Percentiles rank a stretch among this genome's conserved stretches.
Evolutionary conservation across 2,329 filamentous ascomycete species (phyloP).

Genomic region (Hawksworthiomyces lignivorus): DNA sequence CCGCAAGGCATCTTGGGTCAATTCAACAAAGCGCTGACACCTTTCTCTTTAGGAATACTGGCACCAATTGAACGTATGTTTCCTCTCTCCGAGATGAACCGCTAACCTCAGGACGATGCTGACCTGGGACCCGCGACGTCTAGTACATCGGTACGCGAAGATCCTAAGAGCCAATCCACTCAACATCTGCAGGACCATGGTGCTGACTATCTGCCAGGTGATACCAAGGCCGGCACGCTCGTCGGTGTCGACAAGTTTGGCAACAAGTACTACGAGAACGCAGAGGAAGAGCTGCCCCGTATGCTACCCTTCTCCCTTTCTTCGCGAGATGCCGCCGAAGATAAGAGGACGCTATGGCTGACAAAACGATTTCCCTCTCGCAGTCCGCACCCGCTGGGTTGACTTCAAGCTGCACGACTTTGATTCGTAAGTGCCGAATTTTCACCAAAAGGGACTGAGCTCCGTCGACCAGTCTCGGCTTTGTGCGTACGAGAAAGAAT

Average conservation of each 20-base stretch:
- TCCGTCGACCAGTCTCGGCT: no score
- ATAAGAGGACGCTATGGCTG: no score
- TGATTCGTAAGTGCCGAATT: constrained; percentile 63
- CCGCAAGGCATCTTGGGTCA: no score
- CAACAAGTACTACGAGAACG: constrained; percentile 97
- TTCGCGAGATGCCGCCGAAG: no score
- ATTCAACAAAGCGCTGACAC: constrained; percentile 28
- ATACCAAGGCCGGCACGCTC: constrained; percentile 88
- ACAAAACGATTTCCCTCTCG: no score
- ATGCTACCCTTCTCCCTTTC: no score
- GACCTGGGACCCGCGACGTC: no score
- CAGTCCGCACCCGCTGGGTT: constrained; percentile 94
- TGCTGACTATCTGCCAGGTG: constrained; percentile 49
- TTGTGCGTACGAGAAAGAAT: no score
- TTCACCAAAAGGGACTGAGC: no score
- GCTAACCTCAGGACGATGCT: no score
- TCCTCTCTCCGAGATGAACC: constrained; percentile 5
- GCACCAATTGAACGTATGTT: constrained; percentile 84
- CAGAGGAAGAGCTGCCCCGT: constrained; percentile 89
- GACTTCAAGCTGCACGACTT: constrained; percentile 88
- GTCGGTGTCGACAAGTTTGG: constrained; percentile 83
- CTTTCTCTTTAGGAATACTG: constrained; percentile 64
- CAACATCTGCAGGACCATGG: no score
- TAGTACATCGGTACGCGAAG: constrained; percentile 50
- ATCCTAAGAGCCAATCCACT: no score